These are phyloP conservation scores for Fusarium torreyae DNA, from an alignment of 2,329 filamentous ascomycete species.

Conservation along the genomic window DNA sequence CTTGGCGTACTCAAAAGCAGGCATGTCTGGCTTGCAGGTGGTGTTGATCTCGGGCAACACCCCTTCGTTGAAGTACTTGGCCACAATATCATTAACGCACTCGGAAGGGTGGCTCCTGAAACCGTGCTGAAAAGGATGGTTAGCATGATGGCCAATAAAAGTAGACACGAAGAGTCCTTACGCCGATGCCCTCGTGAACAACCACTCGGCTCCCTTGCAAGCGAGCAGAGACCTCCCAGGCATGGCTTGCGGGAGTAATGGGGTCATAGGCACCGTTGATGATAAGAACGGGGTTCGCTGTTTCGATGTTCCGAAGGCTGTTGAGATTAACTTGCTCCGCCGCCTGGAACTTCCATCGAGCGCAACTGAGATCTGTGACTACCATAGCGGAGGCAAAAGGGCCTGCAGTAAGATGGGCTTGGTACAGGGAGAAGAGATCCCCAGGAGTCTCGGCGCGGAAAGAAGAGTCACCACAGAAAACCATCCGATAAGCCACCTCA, in stretches of 20 bases:
- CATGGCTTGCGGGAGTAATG: neutral
- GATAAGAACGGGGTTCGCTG: neutral
- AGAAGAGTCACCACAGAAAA: conserved; percentile 3
- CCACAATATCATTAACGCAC: neutral
- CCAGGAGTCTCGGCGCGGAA: neutral
- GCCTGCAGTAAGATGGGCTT: conserved; percentile 10
- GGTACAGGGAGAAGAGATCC: conserved; percentile 17
- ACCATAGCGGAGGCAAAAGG: neutral
- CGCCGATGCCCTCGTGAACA: neutral
- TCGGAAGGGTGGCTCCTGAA: neutral
- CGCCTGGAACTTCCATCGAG: neutral
- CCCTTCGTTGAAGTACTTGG: conserved; percentile 20
- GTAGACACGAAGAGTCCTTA: neutral
- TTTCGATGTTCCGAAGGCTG: neutral
- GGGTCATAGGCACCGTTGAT: conserved; percentile 1
- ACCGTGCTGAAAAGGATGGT: neutral
- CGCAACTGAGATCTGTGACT: neutral
- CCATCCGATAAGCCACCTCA: neutral
- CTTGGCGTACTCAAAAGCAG: conserved; percentile 37
- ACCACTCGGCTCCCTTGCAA: neutral
- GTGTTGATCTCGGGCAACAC: conserved; percentile 30
- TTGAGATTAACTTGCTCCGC: neutral
- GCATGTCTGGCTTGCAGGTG: neutral
- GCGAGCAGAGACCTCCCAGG: neutral
- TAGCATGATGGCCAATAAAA: neutral